Base-by-base conservation (phyloP, 371 early-diverging fungal species). In the Mortierella sp. region DNA sequence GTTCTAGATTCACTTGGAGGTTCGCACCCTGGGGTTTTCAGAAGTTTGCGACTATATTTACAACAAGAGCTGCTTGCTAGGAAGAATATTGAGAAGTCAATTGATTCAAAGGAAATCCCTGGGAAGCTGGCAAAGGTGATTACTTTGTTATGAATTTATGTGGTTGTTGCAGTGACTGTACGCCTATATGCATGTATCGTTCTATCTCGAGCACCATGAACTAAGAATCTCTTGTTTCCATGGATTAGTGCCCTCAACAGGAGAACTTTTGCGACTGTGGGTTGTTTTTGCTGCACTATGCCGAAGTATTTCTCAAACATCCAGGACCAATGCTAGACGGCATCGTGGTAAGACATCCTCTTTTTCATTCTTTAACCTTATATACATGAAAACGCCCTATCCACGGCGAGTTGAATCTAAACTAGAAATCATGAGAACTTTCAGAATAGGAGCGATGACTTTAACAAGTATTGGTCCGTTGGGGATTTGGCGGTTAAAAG, bases 241-340 rank as follows among this genome's bases (percentile, higher is more conserved):
- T 29, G 43, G 22, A 7, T 15, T 60, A 77, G 65, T 66, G 68
- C 43, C 91, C 91, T 15, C 64, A 68, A 15, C 93, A 92, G 72
- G 56, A 82, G 32, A 92, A 92, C 56, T 75, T 74, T 63, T 88
- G 85, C 62, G 93, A 92, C 64, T 92, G 93, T 64, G 93, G 93
- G 26, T 75, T 92, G 15, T 91, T 85, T 63, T 43, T 92, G 19
- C 67, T 90, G 1, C 85, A 91, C 54, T 88, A 87, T 64, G 84
- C 89, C 17, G 87, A 90, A 60, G 72, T 68, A 8, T 85, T 90
- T 40, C 64, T 90, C 13, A 69, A 69, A 15, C 54, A 78, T 56
- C 87, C 88, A 2, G 71, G 59, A 2, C 51, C 66, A 12, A 65
- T 82, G 31, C 55, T 86, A 31, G 61, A 81, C 29, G 53, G 28